Evolutionary conservation across 2,329 filamentous ascomycete species (phyloP), one percentile per base, ranked within the genome.

Genomic region (Arthroderma uncinatum): DNA sequence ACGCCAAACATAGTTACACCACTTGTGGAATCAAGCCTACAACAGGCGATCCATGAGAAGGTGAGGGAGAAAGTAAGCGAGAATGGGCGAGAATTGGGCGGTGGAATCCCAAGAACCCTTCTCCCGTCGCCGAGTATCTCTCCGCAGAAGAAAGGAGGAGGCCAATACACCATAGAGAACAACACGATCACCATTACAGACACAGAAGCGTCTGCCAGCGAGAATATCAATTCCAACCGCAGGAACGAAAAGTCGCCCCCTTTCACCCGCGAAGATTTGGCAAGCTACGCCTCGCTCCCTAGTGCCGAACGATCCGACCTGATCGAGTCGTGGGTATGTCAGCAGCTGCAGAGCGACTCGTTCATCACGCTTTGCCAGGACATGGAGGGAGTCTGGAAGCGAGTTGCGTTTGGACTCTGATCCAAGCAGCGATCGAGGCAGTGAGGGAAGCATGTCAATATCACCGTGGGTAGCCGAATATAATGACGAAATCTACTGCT

Each of bases 301-400:
- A 66, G 63, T 0, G 36, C 62, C 2, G 69, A 74, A 55, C 67
- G 72, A 14, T 63, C 65, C 9, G 63, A 62, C 1, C 60, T 67
- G 8, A 60, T 75, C 8, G 69, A 71, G 57, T 67, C 67, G 37
- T 76, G 73, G 69, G 67, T 76, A 47, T 75, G 73, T 53, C 61
- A 67, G 12, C 65, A 73, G 55, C 63, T 76, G 1, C 69, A 75
- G 30, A 69, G 74, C 25, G 71, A 74, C 23, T 62, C 57, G 2
- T 76, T 76, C 55, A 59, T 71, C 25, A 59, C 63, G 25, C 62
- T 76, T 10, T 74, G 71, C 56, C 64, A 71, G 61, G 70, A 72
- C 60, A 62, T 76, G 4, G 71, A 75, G 54, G 65, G 66, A 1
- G 64, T 71, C 16, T 76, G 73, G 73, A 64, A 62, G 53, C 64